Conservation (phyloP, 108 stramenopile genomes). For the Skeletonema marinoi region DNA sequence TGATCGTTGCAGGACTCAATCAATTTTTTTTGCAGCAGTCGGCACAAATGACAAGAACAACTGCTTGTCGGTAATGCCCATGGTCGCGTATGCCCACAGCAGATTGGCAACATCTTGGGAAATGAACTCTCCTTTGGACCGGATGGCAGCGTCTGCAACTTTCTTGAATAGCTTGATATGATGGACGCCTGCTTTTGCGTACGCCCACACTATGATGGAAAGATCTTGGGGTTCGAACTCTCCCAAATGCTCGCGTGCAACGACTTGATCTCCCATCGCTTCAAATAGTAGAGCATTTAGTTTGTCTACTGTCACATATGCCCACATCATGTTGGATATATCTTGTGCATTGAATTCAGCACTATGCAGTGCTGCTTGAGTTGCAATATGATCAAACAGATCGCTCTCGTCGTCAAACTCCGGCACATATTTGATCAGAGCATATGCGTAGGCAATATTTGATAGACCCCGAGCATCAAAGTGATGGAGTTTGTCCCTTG, state of each 20-base stretch:
- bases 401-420: constrained; percentile 3
- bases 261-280: neutral
- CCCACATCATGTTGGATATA: constrained; percentile 22
- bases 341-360: neutral
- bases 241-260: constrained; percentile 3
- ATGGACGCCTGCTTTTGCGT: neutral
- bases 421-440: neutral
- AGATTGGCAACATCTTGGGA: constrained; percentile 45
- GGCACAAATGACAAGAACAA: constrained; percentile 33
- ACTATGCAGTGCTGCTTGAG: neutral
- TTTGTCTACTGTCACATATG: constrained; percentile 1
- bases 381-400: constrained; percentile 4
- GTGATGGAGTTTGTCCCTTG: neutral
- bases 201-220: constrained; percentile 21
- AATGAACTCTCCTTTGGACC: constrained; percentile 17
- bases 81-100: constrained; percentile 43
- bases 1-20: constrained; percentile 35
- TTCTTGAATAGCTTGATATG: neutral
- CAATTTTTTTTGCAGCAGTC: constrained; percentile 4
- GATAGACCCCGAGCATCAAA: constrained; percentile 11
- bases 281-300: neutral
- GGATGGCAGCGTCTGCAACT: constrained; percentile 10
- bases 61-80: constrained; percentile 13
- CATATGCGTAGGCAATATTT: constrained; percentile 14
- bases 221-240: neutral